A percentile compares a stretch with the other conserved stretches of the same genome.
Evolutionary conservation across 148 eudicot species (phyloP).

Genomic region (Amaranthus cruentus): DNA sequence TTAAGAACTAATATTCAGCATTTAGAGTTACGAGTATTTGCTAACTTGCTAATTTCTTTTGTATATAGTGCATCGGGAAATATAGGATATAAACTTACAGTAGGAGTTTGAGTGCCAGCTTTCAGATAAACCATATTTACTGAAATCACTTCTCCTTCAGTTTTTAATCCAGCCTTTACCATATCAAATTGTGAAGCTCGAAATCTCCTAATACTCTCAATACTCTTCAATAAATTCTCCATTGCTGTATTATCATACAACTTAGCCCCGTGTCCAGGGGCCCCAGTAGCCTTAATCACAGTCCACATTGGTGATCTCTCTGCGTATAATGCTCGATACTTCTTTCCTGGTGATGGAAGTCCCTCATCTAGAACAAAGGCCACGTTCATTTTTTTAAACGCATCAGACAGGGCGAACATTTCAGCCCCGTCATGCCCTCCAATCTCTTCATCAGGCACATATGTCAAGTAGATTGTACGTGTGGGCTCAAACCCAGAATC

Average conservation of each 20-base stretch:
- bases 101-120: conserved; percentile 87
- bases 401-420: conserved; percentile 56
- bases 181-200: conserved; percentile 83
- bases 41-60: neutral
- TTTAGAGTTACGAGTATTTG: too few relatives aligned
- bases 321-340: conserved; percentile 60
- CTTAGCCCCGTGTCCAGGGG: conserved; percentile 95
- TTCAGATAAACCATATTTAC: conserved; percentile 84
- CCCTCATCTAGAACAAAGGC: conserved; percentile 89
- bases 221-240: conserved; percentile 88
- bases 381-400: conserved; percentile 65
- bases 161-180: conserved; percentile 68
- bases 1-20: neutral
- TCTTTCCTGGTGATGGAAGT: conserved; percentile 59
- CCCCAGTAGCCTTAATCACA: conserved; percentile 80
- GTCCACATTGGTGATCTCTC: conserved; percentile 92
- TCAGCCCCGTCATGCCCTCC: conserved; percentile 87
- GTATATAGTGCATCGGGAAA: neutral
- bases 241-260: conserved; percentile 81
- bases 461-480: conserved; percentile 69
- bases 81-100: conserved; percentile 37
- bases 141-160: conserved; percentile 81
- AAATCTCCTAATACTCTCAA: conserved; percentile 72
- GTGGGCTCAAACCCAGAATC: conserved; percentile 56
- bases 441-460: conserved; percentile 91